phyloP scores from a whole-genome alignment of 331 rosid species.

The Erythrophleum ivorense region DNA sequence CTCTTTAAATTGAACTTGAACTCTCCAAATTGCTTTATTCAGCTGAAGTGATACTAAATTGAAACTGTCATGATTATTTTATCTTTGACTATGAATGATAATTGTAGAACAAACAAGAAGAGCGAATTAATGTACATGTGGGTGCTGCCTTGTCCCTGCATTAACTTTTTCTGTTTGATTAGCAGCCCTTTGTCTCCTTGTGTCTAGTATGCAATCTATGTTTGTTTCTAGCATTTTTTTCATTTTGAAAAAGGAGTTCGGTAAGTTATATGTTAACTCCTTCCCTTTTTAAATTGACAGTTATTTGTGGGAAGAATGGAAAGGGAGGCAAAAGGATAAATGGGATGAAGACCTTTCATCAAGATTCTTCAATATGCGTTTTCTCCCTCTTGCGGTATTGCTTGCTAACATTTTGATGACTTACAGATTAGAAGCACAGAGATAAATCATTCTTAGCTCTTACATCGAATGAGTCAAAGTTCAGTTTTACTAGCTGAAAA shows the following conservation, averaged over 20 bases:
- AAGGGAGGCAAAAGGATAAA: constrained; percentile 66
- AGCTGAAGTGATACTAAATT: neutral
- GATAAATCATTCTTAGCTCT: neutral
- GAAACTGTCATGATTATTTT: neutral
- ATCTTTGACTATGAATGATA: constrained; percentile 3
- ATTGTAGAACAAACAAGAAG: neutral
- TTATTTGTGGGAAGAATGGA: constrained; percentile 92
- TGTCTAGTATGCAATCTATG: neutral
- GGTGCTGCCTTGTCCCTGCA: neutral
- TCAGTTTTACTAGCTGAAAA: neutral
- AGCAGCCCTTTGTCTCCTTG: neutral
- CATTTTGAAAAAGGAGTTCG: neutral
- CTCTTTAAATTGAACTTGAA: constrained; percentile 5
- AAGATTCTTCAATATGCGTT: constrained; percentile 65
- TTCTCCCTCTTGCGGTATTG: constrained; percentile 68
- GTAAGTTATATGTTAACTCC: constrained; percentile 5
- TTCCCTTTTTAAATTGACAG: constrained; percentile 50
- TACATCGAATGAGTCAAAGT: neutral
- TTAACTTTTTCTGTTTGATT: constrained; percentile 8
- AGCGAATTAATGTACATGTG: neutral
- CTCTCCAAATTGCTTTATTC: neutral
- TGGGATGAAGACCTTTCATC: constrained; percentile 55
- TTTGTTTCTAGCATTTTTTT: constrained; percentile 9
- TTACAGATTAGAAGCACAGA: neutral
- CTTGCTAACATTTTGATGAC: constrained; percentile 10